Evolutionary conservation across 768 basidiomycete genomes (phyloP).

Genomic region (Naganishia antarctica): DNA sequence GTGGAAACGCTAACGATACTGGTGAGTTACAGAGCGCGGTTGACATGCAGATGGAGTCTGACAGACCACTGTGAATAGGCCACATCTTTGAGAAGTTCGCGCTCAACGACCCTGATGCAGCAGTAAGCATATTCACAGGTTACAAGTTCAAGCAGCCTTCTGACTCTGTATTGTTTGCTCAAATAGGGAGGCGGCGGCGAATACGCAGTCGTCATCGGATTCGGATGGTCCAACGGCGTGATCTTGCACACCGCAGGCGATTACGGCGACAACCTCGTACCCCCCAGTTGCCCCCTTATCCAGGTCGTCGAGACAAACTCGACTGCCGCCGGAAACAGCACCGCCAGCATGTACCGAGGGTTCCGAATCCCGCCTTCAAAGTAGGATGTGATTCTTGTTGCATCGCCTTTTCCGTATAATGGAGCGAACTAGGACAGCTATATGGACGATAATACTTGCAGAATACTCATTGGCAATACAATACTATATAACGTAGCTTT

Average conservation of each 20-base stretch:
- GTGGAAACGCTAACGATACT: conserved; percentile 34
- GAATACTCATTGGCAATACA: background rate
- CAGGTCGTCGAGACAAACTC: conserved; percentile 40
- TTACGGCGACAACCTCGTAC: conserved; percentile 44
- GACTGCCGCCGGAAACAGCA: background rate
- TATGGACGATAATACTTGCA: background rate
- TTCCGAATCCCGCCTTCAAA: conserved; percentile 17
- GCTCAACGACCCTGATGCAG: conserved; percentile 29
- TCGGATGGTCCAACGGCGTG: conserved; percentile 47
- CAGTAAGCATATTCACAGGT: background rate
- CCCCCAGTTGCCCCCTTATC: conserved; percentile 45
- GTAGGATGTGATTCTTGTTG: background rate
- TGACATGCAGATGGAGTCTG: background rate
- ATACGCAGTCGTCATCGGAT: conserved; percentile 71
- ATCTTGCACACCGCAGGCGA: conserved; percentile 45
- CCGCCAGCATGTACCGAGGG: background rate
- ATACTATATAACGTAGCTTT: background rate
- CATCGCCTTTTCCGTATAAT: background rate
- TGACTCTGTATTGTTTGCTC: background rate
- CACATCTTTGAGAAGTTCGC: conserved; percentile 60
- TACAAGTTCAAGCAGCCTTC: background rate
- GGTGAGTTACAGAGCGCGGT: conserved; percentile 1
- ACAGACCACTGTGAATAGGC: conserved; percentile 17
- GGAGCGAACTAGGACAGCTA: background rate
- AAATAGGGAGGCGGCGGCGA: conserved; percentile 57